A percentile compares a stretch with the other conserved stretches of the same genome.
Evolutionary conservation across 805 yeast species (phyloP).

Genomic region (Sugiyamaella marilandica): DNA sequence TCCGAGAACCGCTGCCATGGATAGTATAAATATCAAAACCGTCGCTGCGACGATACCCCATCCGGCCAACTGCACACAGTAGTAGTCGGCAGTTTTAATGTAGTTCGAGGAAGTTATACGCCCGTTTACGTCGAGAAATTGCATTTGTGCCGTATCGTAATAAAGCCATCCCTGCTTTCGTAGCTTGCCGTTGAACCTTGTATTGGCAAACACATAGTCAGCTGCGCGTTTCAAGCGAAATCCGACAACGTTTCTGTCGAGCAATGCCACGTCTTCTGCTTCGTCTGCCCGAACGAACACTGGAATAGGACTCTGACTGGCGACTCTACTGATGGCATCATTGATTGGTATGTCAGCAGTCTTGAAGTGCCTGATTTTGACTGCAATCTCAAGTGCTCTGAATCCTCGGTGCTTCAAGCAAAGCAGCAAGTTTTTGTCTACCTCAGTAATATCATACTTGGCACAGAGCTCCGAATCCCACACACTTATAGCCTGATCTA

Average conservation of each 20-base stretch:
- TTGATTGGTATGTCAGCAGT: too few species aligned
- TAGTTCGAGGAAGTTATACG: neutral
- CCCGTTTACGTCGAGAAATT: neutral
- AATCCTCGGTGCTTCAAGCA: neutral
- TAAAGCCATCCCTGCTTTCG: neutral
- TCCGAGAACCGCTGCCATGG: conserved; percentile 16
- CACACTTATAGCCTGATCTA: too few species aligned
- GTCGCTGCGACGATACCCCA: conserved; percentile 10
- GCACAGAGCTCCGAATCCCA: neutral
- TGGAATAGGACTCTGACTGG: neutral
- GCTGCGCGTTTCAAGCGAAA: neutral
- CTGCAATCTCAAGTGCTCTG: neutral
- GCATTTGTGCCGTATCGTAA: neutral
- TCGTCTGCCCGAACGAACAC: neutral
- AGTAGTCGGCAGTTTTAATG: neutral
- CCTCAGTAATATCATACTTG: neutral
- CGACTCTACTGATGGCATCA: neutral
- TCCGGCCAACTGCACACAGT: conserved; percentile 7
- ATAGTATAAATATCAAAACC: conserved; percentile 5
- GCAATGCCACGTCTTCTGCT: neutral
- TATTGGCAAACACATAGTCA: neutral
- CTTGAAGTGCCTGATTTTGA: neutral
- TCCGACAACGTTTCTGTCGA: neutral
- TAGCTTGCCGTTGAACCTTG: neutral
- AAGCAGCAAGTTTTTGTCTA: neutral